A percentile compares a stretch with the other conserved stretches of the same genome.
Evolutionary conservation across 108 stramenopile species (phyloP).

Genomic region (Nitzschia sp.): DNA sequence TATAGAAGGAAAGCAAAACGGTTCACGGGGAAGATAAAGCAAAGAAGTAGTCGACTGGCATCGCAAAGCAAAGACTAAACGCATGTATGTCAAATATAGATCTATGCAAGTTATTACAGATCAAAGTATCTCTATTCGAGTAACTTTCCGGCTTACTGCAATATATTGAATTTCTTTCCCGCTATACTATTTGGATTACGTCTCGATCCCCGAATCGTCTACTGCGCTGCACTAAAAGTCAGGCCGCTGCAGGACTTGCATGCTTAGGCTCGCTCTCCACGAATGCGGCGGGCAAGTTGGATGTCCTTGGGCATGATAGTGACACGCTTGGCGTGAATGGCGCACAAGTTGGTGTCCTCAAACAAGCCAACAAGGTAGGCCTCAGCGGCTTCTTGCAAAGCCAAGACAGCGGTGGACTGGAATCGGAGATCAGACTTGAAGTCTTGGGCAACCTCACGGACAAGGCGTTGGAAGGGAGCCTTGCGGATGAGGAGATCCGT

Average conservation of each 20-base stretch:
- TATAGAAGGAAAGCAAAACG: background rate
- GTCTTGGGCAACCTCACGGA: conserved; percentile 84
- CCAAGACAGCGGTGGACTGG: conserved; percentile 90
- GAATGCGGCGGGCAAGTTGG: conserved; percentile 84
- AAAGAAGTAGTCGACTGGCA: no score
- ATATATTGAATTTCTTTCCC: no score
- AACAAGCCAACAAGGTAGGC: conserved; percentile 93
- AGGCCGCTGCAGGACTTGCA: conserved; percentile 11
- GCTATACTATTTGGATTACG: background rate
- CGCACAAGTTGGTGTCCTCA: conserved; percentile 95
- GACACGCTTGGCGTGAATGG: conserved; percentile 96
- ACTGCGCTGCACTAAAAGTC: conserved; percentile 12
- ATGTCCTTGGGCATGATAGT: conserved; percentile 98
- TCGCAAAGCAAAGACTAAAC: no score
- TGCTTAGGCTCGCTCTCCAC: conserved; percentile 81
- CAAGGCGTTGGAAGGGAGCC: conserved; percentile 92
- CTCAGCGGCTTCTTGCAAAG: conserved; percentile 93
- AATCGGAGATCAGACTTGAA: conserved; percentile 85
- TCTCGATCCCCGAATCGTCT: background rate
- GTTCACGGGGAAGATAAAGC: no score
- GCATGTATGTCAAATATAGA: no score
- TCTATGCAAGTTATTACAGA: no score
- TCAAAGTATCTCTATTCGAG: no score
- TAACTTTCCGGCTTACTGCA: no score
- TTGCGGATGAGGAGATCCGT: conserved; percentile 94